These are phyloP conservation scores for Candida berthetii DNA, from an alignment of 805 yeast genomes.

Conservation along the genomic window DNA sequence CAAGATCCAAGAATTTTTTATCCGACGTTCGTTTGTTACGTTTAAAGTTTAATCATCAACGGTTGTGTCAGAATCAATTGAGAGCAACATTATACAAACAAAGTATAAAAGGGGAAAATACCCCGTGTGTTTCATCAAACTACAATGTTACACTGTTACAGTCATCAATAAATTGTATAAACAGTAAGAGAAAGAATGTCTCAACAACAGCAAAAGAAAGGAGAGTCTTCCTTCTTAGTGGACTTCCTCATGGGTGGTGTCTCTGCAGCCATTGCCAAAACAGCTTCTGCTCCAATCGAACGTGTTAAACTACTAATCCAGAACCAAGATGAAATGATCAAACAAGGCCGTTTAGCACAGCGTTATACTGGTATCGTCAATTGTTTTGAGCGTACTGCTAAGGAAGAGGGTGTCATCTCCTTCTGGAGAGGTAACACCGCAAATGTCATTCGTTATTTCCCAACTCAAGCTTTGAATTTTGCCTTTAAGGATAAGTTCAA, in stretches of 20 bases:
- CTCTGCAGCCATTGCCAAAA: conserved; percentile 95
- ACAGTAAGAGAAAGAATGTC: too few relatives aligned
- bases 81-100: too few relatives aligned
- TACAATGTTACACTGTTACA: too few relatives aligned
- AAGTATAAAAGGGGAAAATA: too few relatives aligned
- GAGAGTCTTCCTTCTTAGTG: conserved; percentile 27
- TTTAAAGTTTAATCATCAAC: too few relatives aligned
- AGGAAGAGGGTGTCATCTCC: conserved; percentile 80
- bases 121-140: too few relatives aligned
- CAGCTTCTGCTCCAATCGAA: conserved; percentile 94
- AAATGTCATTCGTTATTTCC: conserved; percentile 95
- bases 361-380: conserved; percentile 83
- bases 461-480: conserved; percentile 94
- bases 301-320: conserved; percentile 91
- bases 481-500: conserved; percentile 96
- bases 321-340: conserved; percentile 94
- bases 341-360: conserved; percentile 84
- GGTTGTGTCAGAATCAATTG: too few relatives aligned
- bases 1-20: too few relatives aligned
- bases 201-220: too few relatives aligned
- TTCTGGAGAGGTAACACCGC: conserved; percentile 99
- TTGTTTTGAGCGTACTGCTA: conserved; percentile 87
- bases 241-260: conserved; percentile 95
- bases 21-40: too few relatives aligned
- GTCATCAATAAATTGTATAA: too few relatives aligned